Conservation (phyloP, 1,284 basidiomycete species). For the Phylloboletellus chloephorus region DNA sequence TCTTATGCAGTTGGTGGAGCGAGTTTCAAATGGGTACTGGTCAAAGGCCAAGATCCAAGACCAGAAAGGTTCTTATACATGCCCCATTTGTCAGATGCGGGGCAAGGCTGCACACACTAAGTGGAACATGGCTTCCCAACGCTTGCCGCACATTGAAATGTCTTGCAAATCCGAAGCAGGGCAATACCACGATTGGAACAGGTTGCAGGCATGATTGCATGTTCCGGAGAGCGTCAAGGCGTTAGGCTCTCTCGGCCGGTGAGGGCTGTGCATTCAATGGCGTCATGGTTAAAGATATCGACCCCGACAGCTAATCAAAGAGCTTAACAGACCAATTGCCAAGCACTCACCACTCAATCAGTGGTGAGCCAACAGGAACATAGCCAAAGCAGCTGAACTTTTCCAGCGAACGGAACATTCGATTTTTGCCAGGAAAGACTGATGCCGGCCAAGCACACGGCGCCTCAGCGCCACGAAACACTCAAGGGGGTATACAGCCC, state of each 20-base stretch:
- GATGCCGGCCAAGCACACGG: constrained; percentile 10
- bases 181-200: constrained; percentile 30
- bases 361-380: constrained; percentile 8
- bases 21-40: constrained; percentile 25
- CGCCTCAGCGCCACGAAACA: constrained; percentile 14
- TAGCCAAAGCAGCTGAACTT: constrained; percentile 15
- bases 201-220: constrained; percentile 28
- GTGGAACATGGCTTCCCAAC: constrained; percentile 29
- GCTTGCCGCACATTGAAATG: constrained; percentile 28
- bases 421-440: constrained; percentile 13
- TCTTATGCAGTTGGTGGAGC: constrained; percentile 20
- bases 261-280: constrained; percentile 21
- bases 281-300: constrained; percentile 23
- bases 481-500: constrained; percentile 11
- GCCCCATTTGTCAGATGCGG: constrained; percentile 24
- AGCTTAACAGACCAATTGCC: constrained; percentile 27
- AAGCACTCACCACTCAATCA: constrained; percentile 14
- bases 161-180: constrained; percentile 33
- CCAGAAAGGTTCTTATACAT: constrained; percentile 30
- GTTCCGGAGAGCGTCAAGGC: constrained; percentile 28
- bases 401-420: constrained; percentile 17
- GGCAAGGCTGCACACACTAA: constrained; percentile 19
- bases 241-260: constrained; percentile 25
- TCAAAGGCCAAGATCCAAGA: constrained; percentile 21
- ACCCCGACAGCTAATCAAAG: constrained; percentile 27